A percentile compares a stretch with the other conserved stretches of the same genome.
Evolutionary conservation across 129 eudicot species (phyloP).

Genomic region (Escallonia herrerae): DNA sequence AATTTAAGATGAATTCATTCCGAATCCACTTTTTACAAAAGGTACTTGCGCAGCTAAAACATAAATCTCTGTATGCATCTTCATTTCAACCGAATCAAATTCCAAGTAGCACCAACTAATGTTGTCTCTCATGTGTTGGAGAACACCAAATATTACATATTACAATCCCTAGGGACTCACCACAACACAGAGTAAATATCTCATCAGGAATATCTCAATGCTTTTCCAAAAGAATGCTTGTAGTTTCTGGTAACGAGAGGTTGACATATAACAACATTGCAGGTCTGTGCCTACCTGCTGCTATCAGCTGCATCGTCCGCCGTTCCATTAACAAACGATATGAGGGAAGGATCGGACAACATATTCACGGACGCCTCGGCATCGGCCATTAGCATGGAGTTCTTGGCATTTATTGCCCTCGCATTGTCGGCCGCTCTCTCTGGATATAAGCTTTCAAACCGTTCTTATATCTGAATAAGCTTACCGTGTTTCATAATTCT

Average conservation of each 20-base stretch:
- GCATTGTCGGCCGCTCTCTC: constrained; percentile 63
- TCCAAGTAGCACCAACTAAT: too few species aligned
- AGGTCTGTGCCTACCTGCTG: constrained; percentile 67
- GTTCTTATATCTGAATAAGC: constrained; percentile 35
- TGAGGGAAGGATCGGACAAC: constrained; percentile 71
- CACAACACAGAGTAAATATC: too few species aligned
- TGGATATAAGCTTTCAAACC: constrained; percentile 67
- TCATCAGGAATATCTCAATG: too few species aligned
- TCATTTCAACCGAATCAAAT: too few species aligned
- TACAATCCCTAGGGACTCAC: too few species aligned
- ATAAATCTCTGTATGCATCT: too few species aligned
- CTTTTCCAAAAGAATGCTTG: too few species aligned
- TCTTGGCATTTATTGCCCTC: constrained; percentile 64
- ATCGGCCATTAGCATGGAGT: constrained; percentile 79
- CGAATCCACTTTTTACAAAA: too few species aligned
- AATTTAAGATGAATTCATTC: too few species aligned
- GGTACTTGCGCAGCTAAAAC: too few species aligned
- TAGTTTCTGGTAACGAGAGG: background rate
- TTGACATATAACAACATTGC: constrained; percentile 13
- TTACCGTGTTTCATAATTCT: background rate
- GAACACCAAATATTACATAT: too few species aligned
- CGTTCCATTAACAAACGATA: constrained; percentile 60
- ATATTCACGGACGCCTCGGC: constrained; percentile 79
- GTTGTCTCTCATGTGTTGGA: too few species aligned
- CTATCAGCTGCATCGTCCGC: constrained; percentile 85